Evolutionary conservation across 345 rosid genomes (phyloP).

Genomic region (Cardiospermum halicacabum): DNA sequence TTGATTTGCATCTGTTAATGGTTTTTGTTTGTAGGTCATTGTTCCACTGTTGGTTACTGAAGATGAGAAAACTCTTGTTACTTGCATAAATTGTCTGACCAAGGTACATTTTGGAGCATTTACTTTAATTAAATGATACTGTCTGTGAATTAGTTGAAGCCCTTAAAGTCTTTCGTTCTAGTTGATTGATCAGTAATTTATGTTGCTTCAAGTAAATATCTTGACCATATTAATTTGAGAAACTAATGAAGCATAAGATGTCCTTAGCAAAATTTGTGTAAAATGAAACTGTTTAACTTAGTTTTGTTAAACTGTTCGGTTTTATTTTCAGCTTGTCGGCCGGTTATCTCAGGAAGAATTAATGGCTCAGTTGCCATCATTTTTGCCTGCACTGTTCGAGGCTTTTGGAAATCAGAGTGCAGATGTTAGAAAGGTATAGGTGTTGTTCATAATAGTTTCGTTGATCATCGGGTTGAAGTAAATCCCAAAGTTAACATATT

Average conservation of each 20-base stretch:
- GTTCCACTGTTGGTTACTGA: constrained; percentile 87
- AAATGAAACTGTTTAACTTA: neutral
- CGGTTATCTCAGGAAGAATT: constrained; percentile 88
- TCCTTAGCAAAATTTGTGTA: neutral
- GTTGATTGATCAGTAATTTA: neutral
- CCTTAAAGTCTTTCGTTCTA: neutral
- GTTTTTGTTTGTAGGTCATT: constrained; percentile 57
- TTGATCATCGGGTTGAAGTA: neutral
- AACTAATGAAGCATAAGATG: constrained; percentile 2
- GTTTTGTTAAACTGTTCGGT: constrained; percentile 12
- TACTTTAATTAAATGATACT: neutral
- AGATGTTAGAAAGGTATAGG: constrained; percentile 89
- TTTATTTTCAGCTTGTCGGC: constrained; percentile 71
- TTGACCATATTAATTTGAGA: neutral
- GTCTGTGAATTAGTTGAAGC: no score
- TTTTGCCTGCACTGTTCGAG: constrained; percentile 92
- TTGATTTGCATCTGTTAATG: constrained; percentile 11
- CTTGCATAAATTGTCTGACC: constrained; percentile 88
- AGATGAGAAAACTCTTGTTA: constrained; percentile 87
- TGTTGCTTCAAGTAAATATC: neutral
- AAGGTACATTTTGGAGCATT: constrained; percentile 47
- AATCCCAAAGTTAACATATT: neutral
- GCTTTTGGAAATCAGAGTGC: constrained; percentile 98
- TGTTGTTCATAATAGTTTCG: neutral
- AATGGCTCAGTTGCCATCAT: constrained; percentile 74